These are phyloP conservation scores for Cantharellus anzutake DNA, from an alignment of 768 basidiomycete genomes.

Conservation along the genomic window DNA sequence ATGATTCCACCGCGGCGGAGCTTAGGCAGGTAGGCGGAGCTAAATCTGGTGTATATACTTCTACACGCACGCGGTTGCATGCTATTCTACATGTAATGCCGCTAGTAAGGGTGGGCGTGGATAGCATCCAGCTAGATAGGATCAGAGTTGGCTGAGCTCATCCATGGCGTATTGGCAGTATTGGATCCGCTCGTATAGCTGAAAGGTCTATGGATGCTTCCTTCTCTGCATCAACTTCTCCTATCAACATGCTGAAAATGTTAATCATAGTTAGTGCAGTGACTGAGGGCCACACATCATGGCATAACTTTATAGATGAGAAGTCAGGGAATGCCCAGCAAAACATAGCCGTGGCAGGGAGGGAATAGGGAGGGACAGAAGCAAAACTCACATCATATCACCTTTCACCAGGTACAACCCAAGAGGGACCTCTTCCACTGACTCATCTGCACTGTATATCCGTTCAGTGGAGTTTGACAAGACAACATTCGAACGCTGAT, in stretches of 20 bases:
- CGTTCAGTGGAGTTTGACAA: constrained; percentile 87
- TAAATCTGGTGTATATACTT: too few species aligned
- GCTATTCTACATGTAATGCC: too few species aligned
- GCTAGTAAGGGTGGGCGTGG: too few species aligned
- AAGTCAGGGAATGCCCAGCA: too few species aligned
- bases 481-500: constrained; percentile 92
- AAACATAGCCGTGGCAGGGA: neutral
- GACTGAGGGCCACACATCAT: too few species aligned
- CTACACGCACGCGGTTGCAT: too few species aligned
- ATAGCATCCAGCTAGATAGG: too few species aligned
- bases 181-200: constrained; percentile 71
- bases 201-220: constrained; percentile 59
- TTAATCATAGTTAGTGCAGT: neutral
- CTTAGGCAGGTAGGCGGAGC: too few species aligned
- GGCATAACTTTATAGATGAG: too few species aligned
- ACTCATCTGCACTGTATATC: constrained; percentile 77
- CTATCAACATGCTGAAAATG: constrained; percentile 43
- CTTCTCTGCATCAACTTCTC: constrained; percentile 67
- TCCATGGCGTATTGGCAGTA: constrained; percentile 64
- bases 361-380: neutral
- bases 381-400: constrained; percentile 71
- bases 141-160: neutral
- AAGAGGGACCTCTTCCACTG: constrained; percentile 84
- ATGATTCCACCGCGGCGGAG: too few species aligned
- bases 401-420: constrained; percentile 96